Evolutionary conservation across 495 filamentous ascomycete genomes (phyloP), one percentile per base, ranked within the genome.

Genomic region (Lasiosphaeriaceae sp.): DNA sequence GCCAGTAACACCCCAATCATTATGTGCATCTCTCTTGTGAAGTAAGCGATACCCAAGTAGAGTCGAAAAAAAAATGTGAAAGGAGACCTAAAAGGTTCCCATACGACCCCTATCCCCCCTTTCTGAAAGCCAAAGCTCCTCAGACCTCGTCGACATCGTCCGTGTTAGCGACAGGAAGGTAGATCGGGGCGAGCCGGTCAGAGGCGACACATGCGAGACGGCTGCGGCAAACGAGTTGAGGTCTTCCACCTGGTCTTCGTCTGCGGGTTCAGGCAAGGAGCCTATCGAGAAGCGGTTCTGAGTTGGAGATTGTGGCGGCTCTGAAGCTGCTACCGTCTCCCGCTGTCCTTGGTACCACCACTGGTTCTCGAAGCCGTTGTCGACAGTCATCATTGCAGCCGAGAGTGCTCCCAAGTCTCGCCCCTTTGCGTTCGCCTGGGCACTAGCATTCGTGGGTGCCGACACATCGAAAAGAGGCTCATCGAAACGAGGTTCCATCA

Each of bases 321-420:
- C 14, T n/a, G 12, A 14, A 12, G 12, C 39, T 11, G 31, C 2
- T 43, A 59, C 57, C 45, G 29, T 58, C 55, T 72, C 65, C 2
- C 73, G 59, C 5, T 22, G 44, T 6, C 75, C 75, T 51, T 75
- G 73, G 52, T 76, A 71, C 76, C 76, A 78, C 76, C 76, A 78
- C 61, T 78, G 75, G 62, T 72, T 74, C 64, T 79, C 77, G 39
- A 79, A 78, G 11, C 77, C 77, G 53, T 78, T 77, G 58, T 80
- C 80, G 8, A 82, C 77, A 4, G 80, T 81, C 72, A 82, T 76
- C 78, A 82, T 79, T 23, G 80, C 80, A 23, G 71, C 71, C 17
- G 77, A 76, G 16, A 82, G 63, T 1, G 76, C 73, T 52, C 74
- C 77, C 24, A 80, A 67, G 20, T 82, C 76, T 22, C 68, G 61